Base-by-base conservation (phyloP, 768 basidiomycete species). In the Leccinum imitatum region DNA sequence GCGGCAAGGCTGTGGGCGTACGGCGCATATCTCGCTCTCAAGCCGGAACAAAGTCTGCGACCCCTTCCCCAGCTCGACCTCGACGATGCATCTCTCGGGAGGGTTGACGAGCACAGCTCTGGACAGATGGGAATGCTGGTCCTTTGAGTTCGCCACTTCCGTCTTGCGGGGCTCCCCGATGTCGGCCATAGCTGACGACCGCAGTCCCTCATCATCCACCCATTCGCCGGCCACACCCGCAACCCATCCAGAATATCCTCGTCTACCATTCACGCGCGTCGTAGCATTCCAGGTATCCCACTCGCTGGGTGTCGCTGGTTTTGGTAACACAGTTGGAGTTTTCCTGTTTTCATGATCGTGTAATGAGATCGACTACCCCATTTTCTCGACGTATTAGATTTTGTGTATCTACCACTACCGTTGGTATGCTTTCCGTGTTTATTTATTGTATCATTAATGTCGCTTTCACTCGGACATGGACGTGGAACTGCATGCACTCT, bases 111-210 rank as follows among this genome's bases (percentile, higher is more conserved):
- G 76, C 31, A 80, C 87, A 11, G 86, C 85, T 25, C 73, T 93
- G 44, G 89, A 92, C 58, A 78, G 91, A 56, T 94, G 92, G 92
- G 91, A 94, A 64, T 64, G 89, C 30, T 94, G 92, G 92, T 81
- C 78, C 41, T 87, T 90, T 65, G 89, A 93, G 64, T 84, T 84
- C 9, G 73, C 77, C 5, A 71, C 76, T 15, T 75, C 80, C 19
- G 72, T 70, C 39, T 56, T 87, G 54, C 82, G 81, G 54, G 80
- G 78, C 48, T 84, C 84, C 2, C 53, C 83, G 8, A 71, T 91
- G 33, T 78, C 81, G 3, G 73, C 81, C 46, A 70, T 91, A 25
- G 68, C 76, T 13, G 67, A 62, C 31, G 70, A 66, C 50, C 71
- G 27, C 8, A 51, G 17, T 41, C 57, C 52, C 21, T 50, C 59